Evolutionary conservation across 441 rosid genomes (phyloP), one percentile per base, ranked within the genome.

Genomic region (Gossypium schwendimanii): DNA sequence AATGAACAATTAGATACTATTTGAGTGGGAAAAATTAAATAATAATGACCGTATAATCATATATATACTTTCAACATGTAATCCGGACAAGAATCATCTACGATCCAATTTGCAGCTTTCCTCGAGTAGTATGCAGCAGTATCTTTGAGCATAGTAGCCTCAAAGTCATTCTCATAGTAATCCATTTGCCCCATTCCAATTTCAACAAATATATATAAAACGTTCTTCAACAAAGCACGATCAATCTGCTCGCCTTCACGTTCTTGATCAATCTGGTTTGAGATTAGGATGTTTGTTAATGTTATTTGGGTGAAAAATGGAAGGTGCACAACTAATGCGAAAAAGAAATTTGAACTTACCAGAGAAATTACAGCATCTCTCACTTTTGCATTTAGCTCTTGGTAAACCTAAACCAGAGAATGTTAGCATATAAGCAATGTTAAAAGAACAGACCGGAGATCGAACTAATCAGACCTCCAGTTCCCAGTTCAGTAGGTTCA

Each of bases 231-330:
- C 53, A 84, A 74, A 21, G 82, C 85, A 21, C 85, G 78, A 65
- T 81, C 87, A 20, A 79, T 81, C 73, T 80, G 87, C 73, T 84
- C 84, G 1, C 87, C 87, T 52, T 81, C 87, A 0, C 85, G 85
- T 49, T 84, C 87, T 84, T 81, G 83, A 74, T 79, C 82, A 50
- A 84, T 81, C 85, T 81, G 69, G 62, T 73, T 49, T 61, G 24
- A 58, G 67, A 73, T 20, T 14, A 64, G 23, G 28, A 17, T 23
- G 60, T 53, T 31, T 44, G 2, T 49, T 64, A 50, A 64, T 12
- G 4, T 31, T 52, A 14, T n/a, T 26, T 10, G 4, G 18, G 2
- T 1, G 50, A 21, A 9, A 9, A 33, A 14, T 3, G 1, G 50
- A 41, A 28, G 9, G 9, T 0, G 64, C 7, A 2, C 0, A 8